Percentiles rank a stretch among this genome's conserved stretches.
Conservation (phyloP, 345 rosid species). For the Capsella bursapastoris region DNA sequence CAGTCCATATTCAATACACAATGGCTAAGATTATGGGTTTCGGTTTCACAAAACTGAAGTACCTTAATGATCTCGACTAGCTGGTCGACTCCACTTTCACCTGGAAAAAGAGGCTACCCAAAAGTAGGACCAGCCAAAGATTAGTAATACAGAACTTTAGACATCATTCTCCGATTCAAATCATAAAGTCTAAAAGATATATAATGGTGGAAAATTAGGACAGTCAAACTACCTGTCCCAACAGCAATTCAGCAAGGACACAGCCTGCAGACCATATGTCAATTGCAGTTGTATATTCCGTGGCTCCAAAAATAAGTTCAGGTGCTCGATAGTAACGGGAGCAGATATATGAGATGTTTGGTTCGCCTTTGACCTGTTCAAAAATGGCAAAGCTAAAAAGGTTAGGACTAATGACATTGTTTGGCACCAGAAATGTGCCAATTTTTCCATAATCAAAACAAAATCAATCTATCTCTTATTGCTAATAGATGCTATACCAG, state of each 20-base stretch:
- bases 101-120: constrained; percentile 67
- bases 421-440: not conserved
- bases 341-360: constrained; percentile 70
- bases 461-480: not conserved
- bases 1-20: constrained; percentile 5
- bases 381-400: constrained; percentile 14
- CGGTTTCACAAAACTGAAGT: not conserved
- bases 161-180: not conserved
- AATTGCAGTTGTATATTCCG: constrained; percentile 69
- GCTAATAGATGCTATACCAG: constrained; percentile 52
- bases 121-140: constrained; percentile 28
- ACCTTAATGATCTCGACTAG: constrained; percentile 81
- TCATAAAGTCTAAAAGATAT: not conserved
- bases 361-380: constrained; percentile 68
- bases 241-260: constrained; percentile 67
- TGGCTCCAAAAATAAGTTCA: constrained; percentile 73
- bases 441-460: constrained; percentile 27
- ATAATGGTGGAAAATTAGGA: not conserved
- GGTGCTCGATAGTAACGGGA: constrained; percentile 72
- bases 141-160: constrained; percentile 20
- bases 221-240: constrained; percentile 57
- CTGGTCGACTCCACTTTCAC: constrained; percentile 76
- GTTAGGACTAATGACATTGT: constrained; percentile 24
- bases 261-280: constrained; percentile 83
- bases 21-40: not conserved